phyloP scores from a whole-genome alignment of 1,284 basidiomycete genomes.

The Trametes versicolor region DNA sequence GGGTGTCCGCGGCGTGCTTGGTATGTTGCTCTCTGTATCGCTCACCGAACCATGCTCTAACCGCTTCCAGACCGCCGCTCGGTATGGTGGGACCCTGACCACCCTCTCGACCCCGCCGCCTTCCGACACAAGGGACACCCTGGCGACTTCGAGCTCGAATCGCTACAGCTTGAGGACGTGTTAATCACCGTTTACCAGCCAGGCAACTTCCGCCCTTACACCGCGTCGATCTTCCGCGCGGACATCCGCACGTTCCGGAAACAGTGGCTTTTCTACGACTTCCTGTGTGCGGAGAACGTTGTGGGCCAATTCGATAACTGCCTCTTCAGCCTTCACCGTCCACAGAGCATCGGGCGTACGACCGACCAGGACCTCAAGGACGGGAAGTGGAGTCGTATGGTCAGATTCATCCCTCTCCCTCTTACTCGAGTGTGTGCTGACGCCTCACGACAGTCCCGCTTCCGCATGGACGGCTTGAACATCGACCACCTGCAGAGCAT shows the following conservation, averaged over 20 bases:
- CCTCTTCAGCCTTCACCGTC: slow-evolving; percentile 95
- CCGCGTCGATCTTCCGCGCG: slow-evolving; percentile 96
- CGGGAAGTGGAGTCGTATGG: slow-evolving; percentile 90
- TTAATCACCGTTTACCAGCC: slow-evolving; percentile 97
- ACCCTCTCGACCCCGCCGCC: slow-evolving; percentile 79
- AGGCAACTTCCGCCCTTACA: slow-evolving; percentile 91
- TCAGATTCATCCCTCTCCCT: slow-evolving; percentile 47
- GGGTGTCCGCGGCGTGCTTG: slow-evolving; percentile 94
- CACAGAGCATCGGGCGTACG: slow-evolving; percentile 94
- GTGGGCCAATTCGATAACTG: slow-evolving; percentile 99
- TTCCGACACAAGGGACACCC: slow-evolving; percentile 80
- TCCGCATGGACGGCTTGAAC: slow-evolving; percentile 96
- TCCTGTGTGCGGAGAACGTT: slow-evolving; percentile 91
- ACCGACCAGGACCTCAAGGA: slow-evolving; percentile 86
- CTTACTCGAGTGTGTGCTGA: slow-evolving; percentile 2
- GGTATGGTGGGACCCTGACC: slow-evolving; percentile 87
- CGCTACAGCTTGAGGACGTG: slow-evolving; percentile 91
- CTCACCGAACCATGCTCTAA: background rate
- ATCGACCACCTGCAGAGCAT: slow-evolving; percentile 96
- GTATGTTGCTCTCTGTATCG: slow-evolving; percentile 53
- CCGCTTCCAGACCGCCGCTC: slow-evolving; percentile 81
- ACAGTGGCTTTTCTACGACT: slow-evolving; percentile 96
- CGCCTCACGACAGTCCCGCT: slow-evolving; percentile 72
- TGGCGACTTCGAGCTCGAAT: slow-evolving; percentile 95
- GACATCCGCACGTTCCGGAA: slow-evolving; percentile 88